A percentile compares a stretch with the other conserved stretches of the same genome.
These are phyloP conservation scores for Penicillium fimorum DNA, from an alignment of 495 filamentous ascomycete genomes.

Conservation along the genomic window DNA sequence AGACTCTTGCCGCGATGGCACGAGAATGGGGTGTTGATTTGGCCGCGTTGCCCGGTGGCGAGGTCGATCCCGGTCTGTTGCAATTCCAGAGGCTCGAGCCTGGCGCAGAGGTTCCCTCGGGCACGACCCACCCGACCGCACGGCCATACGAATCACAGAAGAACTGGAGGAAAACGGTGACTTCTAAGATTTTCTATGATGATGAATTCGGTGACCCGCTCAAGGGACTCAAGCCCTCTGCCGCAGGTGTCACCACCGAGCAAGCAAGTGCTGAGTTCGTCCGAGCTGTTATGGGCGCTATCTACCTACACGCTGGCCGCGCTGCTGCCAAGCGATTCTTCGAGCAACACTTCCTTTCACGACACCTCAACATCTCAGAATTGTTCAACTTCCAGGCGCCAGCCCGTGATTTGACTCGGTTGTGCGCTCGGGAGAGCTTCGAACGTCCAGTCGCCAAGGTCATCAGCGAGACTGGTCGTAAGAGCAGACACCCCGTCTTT, in stretches of 20 bases:
- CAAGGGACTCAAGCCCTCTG: constrained; percentile 19
- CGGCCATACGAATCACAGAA: constrained; percentile 44
- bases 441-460: constrained; percentile 83
- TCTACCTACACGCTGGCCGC: constrained; percentile 76
- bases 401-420: constrained; percentile 69
- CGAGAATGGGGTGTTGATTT: constrained; percentile 87
- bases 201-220: constrained; percentile 73
- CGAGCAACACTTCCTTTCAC: constrained; percentile 73
- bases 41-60: constrained; percentile 76
- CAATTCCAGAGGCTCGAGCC: constrained; percentile 68
- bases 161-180: constrained; percentile 68
- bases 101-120: constrained; percentile 46
- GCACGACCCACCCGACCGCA: constrained; percentile 19
- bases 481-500: constrained; percentile 80
- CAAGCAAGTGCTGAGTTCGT: constrained; percentile 65
- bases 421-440: constrained; percentile 88
- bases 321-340: constrained; percentile 76
- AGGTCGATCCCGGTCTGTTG: constrained; percentile 91
- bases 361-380: constrained; percentile 69
- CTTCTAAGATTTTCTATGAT: constrained; percentile 69
- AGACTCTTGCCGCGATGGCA: constrained; percentile 65
- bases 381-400: constrained; percentile 84
- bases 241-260: constrained; percentile 42
- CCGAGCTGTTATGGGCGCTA: constrained; percentile 73
- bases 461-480: constrained; percentile 81